Conservation (phyloP, 148 eudicot species). For the Camellia japonica region DNA sequence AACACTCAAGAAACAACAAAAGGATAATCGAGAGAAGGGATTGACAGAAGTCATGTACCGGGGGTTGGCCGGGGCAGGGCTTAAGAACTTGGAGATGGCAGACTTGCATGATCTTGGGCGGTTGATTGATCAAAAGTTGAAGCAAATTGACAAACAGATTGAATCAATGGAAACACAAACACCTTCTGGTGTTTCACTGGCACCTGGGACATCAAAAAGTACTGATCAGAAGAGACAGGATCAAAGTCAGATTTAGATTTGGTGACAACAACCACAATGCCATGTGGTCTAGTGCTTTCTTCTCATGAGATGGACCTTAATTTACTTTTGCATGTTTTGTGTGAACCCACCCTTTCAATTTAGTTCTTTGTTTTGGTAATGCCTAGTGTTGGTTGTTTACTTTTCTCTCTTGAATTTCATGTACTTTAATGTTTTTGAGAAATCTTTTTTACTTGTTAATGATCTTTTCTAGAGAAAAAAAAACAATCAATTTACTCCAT, state of each 20-base stretch:
- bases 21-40: conserved; percentile 40
- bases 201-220: not conserved
- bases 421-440: too few relatives aligned
- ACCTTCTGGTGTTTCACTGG: not conserved
- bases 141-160: conserved; percentile 26
- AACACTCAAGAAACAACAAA: conserved; percentile 35
- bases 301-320: conserved; percentile 12
- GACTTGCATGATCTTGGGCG: conserved; percentile 31
- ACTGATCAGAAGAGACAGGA: not conserved
- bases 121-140: conserved; percentile 32
- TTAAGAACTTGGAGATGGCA: conserved; percentile 19
- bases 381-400: not conserved
- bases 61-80: conserved; percentile 24
- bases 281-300: conserved; percentile 28
- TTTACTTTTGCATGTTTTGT: too few relatives aligned
- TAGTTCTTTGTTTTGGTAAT: too few relatives aligned
- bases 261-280: conserved; percentile 18
- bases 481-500: too few relatives aligned
- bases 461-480: too few relatives aligned
- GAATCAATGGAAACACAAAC: conserved; percentile 8
- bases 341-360: too few relatives aligned
- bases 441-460: too few relatives aligned
- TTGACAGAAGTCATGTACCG: conserved; percentile 32
- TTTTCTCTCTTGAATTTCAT: too few relatives aligned
- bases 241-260: conserved; percentile 16